Evolutionary conservation across 129 eudicot genomes (phyloP).

Genomic region (Centaurea solstitialis): DNA sequence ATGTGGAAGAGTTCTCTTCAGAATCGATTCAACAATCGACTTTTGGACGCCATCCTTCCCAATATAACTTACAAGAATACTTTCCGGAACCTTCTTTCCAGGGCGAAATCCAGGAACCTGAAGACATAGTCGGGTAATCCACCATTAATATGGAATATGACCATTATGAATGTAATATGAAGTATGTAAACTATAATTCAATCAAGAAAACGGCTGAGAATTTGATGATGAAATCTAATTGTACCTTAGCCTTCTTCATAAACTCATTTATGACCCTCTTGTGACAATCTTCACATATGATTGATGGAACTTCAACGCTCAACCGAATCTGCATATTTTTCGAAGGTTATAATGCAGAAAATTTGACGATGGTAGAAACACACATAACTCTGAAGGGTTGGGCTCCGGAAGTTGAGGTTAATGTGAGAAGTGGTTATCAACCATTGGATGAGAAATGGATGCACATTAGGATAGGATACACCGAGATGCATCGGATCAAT

Average conservation of each 20-base stretch:
- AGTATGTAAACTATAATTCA: background rate
- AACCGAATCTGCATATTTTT: slow-evolving; percentile 66
- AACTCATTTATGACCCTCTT: slow-evolving; percentile 66
- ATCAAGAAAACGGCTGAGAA: background rate
- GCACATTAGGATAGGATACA: too few relatives aligned
- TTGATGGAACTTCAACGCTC: slow-evolving; percentile 77
- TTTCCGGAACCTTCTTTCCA: slow-evolving; percentile 85
- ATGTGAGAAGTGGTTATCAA: too few relatives aligned
- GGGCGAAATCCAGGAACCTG: slow-evolving; percentile 98
- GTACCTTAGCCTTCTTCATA: slow-evolving; percentile 72
- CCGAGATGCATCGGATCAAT: too few relatives aligned
- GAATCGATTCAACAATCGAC: slow-evolving; percentile 75
- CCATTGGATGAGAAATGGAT: too few relatives aligned
- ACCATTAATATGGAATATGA: slow-evolving; percentile 1
- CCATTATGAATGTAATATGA: background rate
- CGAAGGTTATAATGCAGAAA: background rate
- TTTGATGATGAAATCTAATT: background rate
- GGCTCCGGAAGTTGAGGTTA: too few relatives aligned
- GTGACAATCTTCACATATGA: slow-evolving; percentile 85
- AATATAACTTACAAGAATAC: slow-evolving; percentile 49
- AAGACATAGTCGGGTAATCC: background rate
- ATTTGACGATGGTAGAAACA: background rate
- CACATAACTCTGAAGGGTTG: background rate
- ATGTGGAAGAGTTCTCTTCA: slow-evolving; percentile 98
- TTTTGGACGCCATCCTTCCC: slow-evolving; percentile 72